Conservation (phyloP, 352 stramenopile species). For the Globisporangium abappressorium region DNA sequence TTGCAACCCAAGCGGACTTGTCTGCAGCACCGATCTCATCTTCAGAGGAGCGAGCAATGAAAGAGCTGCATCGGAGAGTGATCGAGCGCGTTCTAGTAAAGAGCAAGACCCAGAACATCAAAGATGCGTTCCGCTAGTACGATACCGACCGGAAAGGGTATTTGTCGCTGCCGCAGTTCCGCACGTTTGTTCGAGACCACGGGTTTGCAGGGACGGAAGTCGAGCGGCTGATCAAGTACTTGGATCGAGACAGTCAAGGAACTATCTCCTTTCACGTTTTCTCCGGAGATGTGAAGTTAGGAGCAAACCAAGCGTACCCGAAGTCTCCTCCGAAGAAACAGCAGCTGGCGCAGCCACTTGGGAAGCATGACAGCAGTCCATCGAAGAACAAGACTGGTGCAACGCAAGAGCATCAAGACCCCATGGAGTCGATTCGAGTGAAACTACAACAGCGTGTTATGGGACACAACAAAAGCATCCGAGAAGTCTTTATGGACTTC, state of each 20-base stretch:
- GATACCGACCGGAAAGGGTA: constrained; percentile 45
- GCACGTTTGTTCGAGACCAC: constrained; percentile 48
- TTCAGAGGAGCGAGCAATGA: constrained; percentile 17
- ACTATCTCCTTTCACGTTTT: constrained; percentile 58
- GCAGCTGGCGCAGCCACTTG: constrained; percentile 28
- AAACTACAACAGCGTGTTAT: constrained; percentile 66
- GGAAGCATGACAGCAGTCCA: constrained; percentile 20
- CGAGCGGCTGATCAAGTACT: constrained; percentile 44
- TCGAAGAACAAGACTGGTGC: constrained; percentile 8
- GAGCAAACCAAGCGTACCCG: constrained; percentile 39
- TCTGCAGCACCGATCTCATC: background rate
- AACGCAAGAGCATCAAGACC: constrained; percentile 21
- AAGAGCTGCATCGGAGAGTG: constrained; percentile 53
- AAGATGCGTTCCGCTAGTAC: constrained; percentile 68
- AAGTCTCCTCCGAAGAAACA: constrained; percentile 46
- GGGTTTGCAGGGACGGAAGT: constrained; percentile 49
- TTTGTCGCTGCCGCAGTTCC: constrained; percentile 45
- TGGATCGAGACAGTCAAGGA: constrained; percentile 34
- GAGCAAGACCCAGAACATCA: constrained; percentile 52
- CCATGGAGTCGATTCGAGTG: constrained; percentile 52
- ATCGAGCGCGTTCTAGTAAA: constrained; percentile 55
- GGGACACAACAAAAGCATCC: constrained; percentile 69
- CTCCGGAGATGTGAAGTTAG: constrained; percentile 34
- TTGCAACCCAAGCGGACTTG: background rate
- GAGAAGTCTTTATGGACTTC: constrained; percentile 70